Percentiles rank a stretch among this genome's conserved stretches.
Evolutionary conservation across 2,329 filamentous ascomycete genomes (phyloP).

Genomic region (Byssothecium circinans): DNA sequence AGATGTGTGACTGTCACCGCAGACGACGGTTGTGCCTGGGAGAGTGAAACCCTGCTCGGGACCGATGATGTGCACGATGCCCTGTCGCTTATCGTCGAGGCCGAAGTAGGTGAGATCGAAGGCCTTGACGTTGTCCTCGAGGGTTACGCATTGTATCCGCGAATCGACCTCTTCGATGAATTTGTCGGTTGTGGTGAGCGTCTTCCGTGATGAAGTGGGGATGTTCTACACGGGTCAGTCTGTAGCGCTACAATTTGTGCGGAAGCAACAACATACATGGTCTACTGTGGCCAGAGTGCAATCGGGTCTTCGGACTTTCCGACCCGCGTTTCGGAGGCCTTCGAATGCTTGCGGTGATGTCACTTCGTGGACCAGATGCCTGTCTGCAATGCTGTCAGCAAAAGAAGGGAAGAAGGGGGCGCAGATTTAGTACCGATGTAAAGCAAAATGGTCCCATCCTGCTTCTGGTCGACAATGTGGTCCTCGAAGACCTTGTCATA

Average conservation of each 20-base stretch:
- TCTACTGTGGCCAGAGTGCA: conserved; percentile 96
- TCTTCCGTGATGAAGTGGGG: conserved; percentile 86
- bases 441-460: conserved; percentile 86
- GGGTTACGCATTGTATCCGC: conserved; percentile 87
- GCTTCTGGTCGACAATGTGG: conserved; percentile 93
- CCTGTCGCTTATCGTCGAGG: conserved; percentile 92
- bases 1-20: conserved; percentile 96
- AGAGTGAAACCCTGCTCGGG: conserved; percentile 99
- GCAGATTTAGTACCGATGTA: conserved; percentile 76
- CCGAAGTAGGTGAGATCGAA: conserved; percentile 98
- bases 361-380: conserved; percentile 97
- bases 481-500: conserved; percentile 97
- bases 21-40: conserved; percentile 94
- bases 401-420: not conserved
- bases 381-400: conserved; percentile 59
- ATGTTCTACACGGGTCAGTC: conserved; percentile 68
- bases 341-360: conserved; percentile 98
- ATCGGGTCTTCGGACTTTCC: conserved; percentile 88
- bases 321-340: conserved; percentile 83
- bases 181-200: conserved; percentile 87
- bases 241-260: conserved; percentile 2
- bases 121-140: conserved; percentile 96
- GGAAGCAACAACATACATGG: conserved; percentile 79
- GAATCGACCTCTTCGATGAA: conserved; percentile 97
- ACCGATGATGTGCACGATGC: conserved; percentile 97